These are phyloP conservation scores for Macrolepiota fuliginosa DNA, from an alignment of 768 basidiomycete species.

Conservation along the genomic window DNA sequence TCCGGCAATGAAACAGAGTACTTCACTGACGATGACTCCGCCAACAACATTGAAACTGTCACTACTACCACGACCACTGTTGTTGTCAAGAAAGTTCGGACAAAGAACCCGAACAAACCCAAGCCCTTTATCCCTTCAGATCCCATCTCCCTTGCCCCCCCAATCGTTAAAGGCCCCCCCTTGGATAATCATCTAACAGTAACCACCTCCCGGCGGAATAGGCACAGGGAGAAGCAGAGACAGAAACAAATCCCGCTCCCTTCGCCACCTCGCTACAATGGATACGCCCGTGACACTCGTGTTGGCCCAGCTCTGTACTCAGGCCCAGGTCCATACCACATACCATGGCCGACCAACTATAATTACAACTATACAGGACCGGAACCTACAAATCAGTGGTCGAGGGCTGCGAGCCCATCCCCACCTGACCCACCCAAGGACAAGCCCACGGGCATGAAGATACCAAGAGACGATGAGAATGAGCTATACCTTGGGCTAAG, in stretches of 20 bases:
- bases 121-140: background rate
- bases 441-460: background rate
- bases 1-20: constrained; percentile 10
- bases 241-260: background rate
- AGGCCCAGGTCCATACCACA: background rate
- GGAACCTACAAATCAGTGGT: background rate
- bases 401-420: background rate
- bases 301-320: background rate
- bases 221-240: background rate
- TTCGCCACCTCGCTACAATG: constrained; percentile 2
- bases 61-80: constrained; percentile 15
- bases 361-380: background rate
- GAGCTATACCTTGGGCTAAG: background rate
- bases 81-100: constrained; percentile 17
- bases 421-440: background rate
- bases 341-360: background rate
- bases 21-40: constrained; percentile 20
- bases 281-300: constrained; percentile 1
- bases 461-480: background rate
- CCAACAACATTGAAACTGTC: constrained; percentile 26
- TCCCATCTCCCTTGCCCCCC: background rate
- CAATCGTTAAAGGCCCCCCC: background rate
- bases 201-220: background rate
- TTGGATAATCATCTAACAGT: background rate
- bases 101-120: background rate